A percentile compares a stretch with the other conserved stretches of the same genome.
Conservation (phyloP, 2,329 filamentous ascomycete genomes). For the Paecilomyces niveus region DNA sequence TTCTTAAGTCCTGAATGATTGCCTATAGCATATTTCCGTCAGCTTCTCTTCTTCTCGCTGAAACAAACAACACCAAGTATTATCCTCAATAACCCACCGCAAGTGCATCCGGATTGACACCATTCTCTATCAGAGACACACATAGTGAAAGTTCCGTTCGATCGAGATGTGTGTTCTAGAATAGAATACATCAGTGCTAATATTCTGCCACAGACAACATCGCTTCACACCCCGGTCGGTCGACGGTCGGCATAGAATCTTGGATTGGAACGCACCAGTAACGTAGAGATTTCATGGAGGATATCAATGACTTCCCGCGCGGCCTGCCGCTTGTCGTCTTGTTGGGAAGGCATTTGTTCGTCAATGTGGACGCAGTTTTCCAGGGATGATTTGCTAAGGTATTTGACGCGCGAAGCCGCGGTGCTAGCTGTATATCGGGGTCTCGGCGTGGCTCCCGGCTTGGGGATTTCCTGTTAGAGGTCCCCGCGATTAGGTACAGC, state of each 20-base stretch:
- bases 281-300: constrained; percentile 42
- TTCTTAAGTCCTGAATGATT: constrained; percentile 41
- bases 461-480: too few species aligned
- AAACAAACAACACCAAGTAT: neutral
- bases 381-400: neutral
- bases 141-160: constrained; percentile 87
- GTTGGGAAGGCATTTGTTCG: constrained; percentile 30
- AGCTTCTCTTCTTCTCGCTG: constrained; percentile 3
- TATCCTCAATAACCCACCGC: constrained; percentile 56
- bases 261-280: constrained; percentile 30
- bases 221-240: neutral
- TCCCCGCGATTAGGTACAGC: too few species aligned
- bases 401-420: neutral
- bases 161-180: constrained; percentile 86
- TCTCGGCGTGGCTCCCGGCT: too few species aligned
- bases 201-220: neutral
- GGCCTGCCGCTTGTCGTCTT: constrained; percentile 42
- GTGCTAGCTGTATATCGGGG: neutral
- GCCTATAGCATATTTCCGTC: constrained; percentile 20
- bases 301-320: constrained; percentile 46
- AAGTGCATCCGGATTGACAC: constrained; percentile 89
- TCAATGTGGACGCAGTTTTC: neutral
- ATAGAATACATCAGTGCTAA: neutral
- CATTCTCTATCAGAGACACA: constrained; percentile 94
- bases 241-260: neutral